phyloP scores from a whole-genome alignment of 768 basidiomycete genomes.

The Termitomyces sp. region DNA sequence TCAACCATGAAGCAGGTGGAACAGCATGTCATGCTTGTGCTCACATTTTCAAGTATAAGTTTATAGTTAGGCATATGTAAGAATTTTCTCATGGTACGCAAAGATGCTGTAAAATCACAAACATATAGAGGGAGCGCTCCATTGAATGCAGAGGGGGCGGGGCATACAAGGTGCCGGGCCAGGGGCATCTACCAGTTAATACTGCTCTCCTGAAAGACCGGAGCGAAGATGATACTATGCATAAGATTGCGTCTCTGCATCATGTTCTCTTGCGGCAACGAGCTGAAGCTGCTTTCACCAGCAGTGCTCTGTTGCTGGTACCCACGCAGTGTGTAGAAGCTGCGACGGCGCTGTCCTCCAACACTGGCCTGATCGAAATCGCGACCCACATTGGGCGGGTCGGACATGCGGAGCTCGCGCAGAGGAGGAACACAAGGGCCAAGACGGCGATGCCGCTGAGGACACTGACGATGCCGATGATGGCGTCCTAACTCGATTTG shows the following conservation, averaged over 20 bases:
- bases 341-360: conserved; percentile 67
- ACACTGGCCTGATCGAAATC: conserved; percentile 77
- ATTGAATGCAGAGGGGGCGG: background rate
- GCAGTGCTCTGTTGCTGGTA: conserved; percentile 35
- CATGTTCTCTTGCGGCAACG: conserved; percentile 3
- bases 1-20: too few relatives aligned
- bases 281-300: background rate
- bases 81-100: conserved; percentile 4
- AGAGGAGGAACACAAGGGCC: conserved; percentile 69
- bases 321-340: conserved; percentile 77
- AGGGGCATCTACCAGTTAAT: conserved; percentile 71
- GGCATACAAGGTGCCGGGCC: background rate
- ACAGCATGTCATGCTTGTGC: too few relatives aligned
- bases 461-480: conserved; percentile 86
- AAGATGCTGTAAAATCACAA: background rate
- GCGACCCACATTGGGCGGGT: conserved; percentile 46
- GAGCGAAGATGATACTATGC: conserved; percentile 70
- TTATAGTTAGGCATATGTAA: conserved; percentile 10
- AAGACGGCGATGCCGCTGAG: conserved; percentile 76
- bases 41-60: too few relatives aligned
- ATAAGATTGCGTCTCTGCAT: conserved; percentile 54
- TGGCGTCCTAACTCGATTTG: conserved; percentile 72
- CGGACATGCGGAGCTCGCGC: conserved; percentile 66
- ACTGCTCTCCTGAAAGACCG: conserved; percentile 76
- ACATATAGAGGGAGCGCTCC: background rate